Evolutionary conservation across 257 asterid genomes (phyloP), one percentile per base, ranked within the genome.

Genomic region (Knoxia roxburghii): DNA sequence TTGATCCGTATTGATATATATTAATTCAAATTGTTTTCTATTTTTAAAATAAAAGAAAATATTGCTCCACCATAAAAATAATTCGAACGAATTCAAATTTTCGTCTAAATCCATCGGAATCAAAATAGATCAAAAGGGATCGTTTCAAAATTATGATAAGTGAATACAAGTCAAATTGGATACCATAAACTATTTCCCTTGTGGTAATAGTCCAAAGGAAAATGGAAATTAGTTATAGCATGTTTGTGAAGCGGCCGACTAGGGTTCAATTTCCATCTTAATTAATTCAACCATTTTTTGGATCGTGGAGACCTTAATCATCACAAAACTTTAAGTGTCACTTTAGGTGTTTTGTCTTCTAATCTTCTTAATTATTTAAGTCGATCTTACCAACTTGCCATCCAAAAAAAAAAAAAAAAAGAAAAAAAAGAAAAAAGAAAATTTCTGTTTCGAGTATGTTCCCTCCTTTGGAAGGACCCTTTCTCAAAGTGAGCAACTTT

Each of bases 291-390:
- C 20, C 3, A 20, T 21, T n/a, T 60, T 18, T 50, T 41, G 10
- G 13, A 21, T 26, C 41, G 32, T 61, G 12, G 51, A 67, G 57
- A n/a, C 65, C 40, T 21, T 40, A 60, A 73, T 73, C 52, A 73
- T 72, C 61, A 43, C 35, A 37, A 43, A 53, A 61, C 54, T 49
- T 68, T 41, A 35, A 41, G 23, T 18, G 5, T 43, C 41, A 35
- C 26, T n/a, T 20, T 59, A 32, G 27, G 64, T 45, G 40, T 69
- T 32, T 61, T 37, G 12, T 39, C 14, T 29, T 14, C 14, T 2
- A 20, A 27, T 4, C 50, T 48, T 49, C 43, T 53, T n/a, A 27
- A 65, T 72, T 18, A 68, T 40, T 39, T 37, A 21, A 11, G n/a
- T n/a, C n/a, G n/a, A n/a, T n/a, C n/a, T n/a, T n/a, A n/a, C n/a